These are phyloP conservation scores for Ochetophila trinervis DNA, from an alignment of 306 rosid species.

Conservation along the genomic window DNA sequence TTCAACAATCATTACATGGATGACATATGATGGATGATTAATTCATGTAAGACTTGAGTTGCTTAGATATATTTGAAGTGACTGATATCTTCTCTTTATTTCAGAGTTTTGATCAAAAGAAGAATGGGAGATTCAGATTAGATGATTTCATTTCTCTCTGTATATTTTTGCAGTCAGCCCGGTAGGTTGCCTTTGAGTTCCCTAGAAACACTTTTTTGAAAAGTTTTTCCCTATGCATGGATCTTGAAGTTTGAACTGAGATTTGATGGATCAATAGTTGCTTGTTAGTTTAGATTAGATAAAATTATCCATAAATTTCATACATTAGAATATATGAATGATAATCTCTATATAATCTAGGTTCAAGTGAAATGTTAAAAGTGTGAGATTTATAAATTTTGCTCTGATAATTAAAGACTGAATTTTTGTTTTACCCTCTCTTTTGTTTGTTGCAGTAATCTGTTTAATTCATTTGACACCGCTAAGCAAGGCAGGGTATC, in stretches of 20 bases:
- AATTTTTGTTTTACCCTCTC: conserved; percentile 1
- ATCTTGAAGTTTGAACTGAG: background rate
- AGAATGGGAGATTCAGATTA: conserved; percentile 70
- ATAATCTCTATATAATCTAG: background rate
- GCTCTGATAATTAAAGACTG: conserved; percentile 5
- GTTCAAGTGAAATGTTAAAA: background rate
- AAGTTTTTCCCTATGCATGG: background rate
- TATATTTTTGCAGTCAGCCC: conserved; percentile 75
- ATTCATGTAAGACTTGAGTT: conserved; percentile 12
- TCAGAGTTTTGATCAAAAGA: conserved; percentile 90
- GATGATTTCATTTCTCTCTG: conserved; percentile 84
- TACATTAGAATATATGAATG: background rate
- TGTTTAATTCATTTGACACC: conserved; percentile 83
- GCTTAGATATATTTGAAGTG: conserved; percentile 3
- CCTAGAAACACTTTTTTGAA: background rate
- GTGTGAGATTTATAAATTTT: background rate
- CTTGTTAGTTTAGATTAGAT: background rate
- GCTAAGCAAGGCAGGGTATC: conserved; percentile 88
- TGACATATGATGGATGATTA: background rate
- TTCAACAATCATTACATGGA: background rate
- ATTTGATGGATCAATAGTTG: background rate
- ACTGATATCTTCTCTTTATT: conserved; percentile 22
- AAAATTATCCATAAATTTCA: background rate
- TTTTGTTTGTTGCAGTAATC: conserved; percentile 54
- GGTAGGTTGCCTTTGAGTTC: conserved; percentile 39